These are phyloP conservation scores for Sporothrix sp. DNA, from an alignment of 2,329 filamentous ascomycete genomes.

Conservation along the genomic window DNA sequence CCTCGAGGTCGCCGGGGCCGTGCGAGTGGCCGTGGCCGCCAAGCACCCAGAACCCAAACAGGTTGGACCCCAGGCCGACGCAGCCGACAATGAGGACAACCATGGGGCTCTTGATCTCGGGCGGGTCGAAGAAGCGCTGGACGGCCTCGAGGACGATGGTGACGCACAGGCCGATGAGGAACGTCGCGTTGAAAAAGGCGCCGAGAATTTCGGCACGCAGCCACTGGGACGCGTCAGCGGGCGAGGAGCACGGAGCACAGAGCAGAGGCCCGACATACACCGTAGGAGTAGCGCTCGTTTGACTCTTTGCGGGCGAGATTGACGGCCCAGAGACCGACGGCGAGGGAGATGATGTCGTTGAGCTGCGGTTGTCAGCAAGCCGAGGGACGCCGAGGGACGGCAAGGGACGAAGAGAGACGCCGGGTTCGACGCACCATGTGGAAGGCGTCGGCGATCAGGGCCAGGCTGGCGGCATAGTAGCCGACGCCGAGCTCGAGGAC, in stretches of 20 bases:
- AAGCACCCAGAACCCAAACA: slow-evolving; percentile 80
- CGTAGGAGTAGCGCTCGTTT: slow-evolving; percentile 91
- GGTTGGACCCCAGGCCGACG: slow-evolving; percentile 76
- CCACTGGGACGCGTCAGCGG: slow-evolving; percentile 50
- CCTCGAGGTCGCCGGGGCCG: slow-evolving; percentile 41
- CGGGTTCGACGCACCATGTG: slow-evolving; percentile 95
- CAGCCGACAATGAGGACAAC: slow-evolving; percentile 85
- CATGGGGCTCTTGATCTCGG: slow-evolving; percentile 73
- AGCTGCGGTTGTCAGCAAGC: slow-evolving; percentile 43
- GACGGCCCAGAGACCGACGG: slow-evolving; percentile 92
- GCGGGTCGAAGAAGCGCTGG: slow-evolving; percentile 83
- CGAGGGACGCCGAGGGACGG: no score
- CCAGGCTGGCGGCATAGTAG: slow-evolving; percentile 80
- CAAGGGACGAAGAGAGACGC: slow-evolving; percentile 15
- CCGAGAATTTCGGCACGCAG: slow-evolving; percentile 94
- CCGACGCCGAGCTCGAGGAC: slow-evolving; percentile 78
- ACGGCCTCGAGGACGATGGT: slow-evolving; percentile 95
- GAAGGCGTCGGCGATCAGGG: slow-evolving; percentile 91
- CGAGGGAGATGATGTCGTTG: slow-evolving; percentile 92
- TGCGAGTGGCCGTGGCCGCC: slow-evolving; percentile 88
- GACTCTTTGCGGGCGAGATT: slow-evolving; percentile 75
- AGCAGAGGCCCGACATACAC: slow-evolving; percentile 46
- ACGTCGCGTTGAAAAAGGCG: slow-evolving; percentile 93
- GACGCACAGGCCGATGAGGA: slow-evolving; percentile 89
- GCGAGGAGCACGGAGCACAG: background rate